Evolutionary conservation across 73 alveolate genomes (phyloP).

Genomic region (Tetrahymena elliotti): DNA sequence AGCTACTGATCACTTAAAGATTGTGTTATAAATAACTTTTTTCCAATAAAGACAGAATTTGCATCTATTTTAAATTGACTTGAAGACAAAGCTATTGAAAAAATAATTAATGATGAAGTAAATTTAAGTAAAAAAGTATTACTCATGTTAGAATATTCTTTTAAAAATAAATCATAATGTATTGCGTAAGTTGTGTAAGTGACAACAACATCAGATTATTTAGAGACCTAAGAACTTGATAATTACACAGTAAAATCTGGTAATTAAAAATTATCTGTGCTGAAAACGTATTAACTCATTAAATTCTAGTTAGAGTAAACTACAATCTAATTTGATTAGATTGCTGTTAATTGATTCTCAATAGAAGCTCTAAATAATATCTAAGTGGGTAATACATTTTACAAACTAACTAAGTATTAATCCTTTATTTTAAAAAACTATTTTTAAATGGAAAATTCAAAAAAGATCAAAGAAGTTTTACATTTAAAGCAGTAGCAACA

Average conservation of each 20-base stretch:
- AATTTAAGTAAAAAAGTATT: too few relatives aligned
- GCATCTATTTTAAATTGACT: background rate
- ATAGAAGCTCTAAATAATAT: background rate
- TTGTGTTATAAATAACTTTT: too few relatives aligned
- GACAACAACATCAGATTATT: background rate
- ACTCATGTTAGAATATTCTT: background rate
- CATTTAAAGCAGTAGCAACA: background rate
- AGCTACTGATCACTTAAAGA: background rate
- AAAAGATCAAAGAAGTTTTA: too few relatives aligned
- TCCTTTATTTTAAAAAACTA: background rate
- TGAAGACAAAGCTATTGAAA: background rate
- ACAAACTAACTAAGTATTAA: background rate
- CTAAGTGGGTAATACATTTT: background rate
- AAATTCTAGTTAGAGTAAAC: background rate
- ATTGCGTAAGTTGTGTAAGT: background rate
- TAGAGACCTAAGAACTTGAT: background rate
- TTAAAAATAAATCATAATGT: background rate
- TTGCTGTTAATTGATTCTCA: background rate
- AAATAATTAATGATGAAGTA: too few relatives aligned
- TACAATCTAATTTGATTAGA: background rate
- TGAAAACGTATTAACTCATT: background rate
- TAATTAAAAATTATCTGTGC: too few relatives aligned
- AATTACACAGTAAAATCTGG: background rate
- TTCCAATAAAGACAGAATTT: background rate
- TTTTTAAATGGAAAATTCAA: background rate